phyloP scores from a whole-genome alignment of 768 basidiomycete genomes.

The Psilocybe subaeruginosa region DNA sequence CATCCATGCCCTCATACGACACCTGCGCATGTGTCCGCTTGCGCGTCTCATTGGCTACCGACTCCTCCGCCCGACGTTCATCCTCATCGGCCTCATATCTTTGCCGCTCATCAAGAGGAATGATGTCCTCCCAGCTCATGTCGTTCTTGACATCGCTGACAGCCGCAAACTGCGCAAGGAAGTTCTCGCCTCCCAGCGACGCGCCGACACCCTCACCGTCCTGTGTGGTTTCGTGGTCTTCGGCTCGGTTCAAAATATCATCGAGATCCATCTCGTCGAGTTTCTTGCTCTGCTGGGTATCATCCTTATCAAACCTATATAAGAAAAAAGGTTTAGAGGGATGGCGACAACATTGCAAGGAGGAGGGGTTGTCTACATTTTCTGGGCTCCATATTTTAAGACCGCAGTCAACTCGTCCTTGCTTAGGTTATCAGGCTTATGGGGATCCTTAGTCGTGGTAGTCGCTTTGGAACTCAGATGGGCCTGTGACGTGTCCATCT shows the following conservation, averaged over 20 bases:
- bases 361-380: conserved; percentile 62
- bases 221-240: conserved; percentile 94
- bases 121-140: conserved; percentile 99
- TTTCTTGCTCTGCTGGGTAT: conserved; percentile 89
- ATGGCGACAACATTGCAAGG: conserved; percentile 12
- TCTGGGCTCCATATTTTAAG: conserved; percentile 98
- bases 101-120: conserved; percentile 89
- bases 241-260: conserved; percentile 95
- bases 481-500: conserved; percentile 99
- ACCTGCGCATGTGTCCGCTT: conserved; percentile 88
- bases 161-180: conserved; percentile 92
- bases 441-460: conserved; percentile 53
- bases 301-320: conserved; percentile 94
- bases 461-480: conserved; percentile 85
- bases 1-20: conserved; percentile 94
- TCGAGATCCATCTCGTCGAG: conserved; percentile 99
- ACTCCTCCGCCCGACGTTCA: conserved; percentile 71
- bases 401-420: conserved; percentile 98
- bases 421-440: conserved; percentile 83
- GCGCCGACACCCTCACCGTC: conserved; percentile 78
- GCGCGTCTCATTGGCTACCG: conserved; percentile 67
- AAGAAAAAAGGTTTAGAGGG: conserved; percentile 11
- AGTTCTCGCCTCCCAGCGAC: conserved; percentile 96
- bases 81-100: conserved; percentile 84
- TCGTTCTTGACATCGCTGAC: conserved; percentile 99